phyloP scores from a whole-genome alignment of 495 filamentous ascomycete genomes.

The Hypomontagnella submonticulosa region DNA sequence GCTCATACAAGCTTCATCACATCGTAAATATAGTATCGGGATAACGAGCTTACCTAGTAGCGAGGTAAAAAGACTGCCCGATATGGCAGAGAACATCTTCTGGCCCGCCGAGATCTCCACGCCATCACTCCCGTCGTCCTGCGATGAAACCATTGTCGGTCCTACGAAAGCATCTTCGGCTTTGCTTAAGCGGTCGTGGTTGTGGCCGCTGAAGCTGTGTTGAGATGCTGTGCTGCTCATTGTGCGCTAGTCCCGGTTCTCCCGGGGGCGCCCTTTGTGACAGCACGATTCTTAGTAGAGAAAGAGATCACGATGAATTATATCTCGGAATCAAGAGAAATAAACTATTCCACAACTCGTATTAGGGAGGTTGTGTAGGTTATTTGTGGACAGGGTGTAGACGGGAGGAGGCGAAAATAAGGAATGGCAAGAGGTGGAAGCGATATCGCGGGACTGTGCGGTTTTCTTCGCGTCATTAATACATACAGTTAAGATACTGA shows the following conservation, averaged over 20 bases:
- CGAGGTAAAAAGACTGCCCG: constrained; percentile 88
- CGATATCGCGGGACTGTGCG: constrained; percentile 17
- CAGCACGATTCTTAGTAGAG: constrained; percentile 17
- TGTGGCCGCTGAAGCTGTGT: constrained; percentile 41
- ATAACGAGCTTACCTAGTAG: constrained; percentile 75
- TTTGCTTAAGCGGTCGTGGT: constrained; percentile 42
- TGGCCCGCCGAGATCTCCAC: constrained; percentile 79
- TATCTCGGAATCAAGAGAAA: neutral
- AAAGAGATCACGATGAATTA: neutral
- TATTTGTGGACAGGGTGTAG: neutral
- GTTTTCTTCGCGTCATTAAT: constrained; percentile 40
- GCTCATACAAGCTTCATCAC: constrained; percentile 4
- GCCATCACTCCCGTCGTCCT: constrained; percentile 53
- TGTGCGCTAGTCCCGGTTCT: constrained; percentile 38
- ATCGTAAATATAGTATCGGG: neutral
- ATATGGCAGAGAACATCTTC: constrained; percentile 94
- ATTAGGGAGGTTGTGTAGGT: neutral
- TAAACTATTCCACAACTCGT: neutral
- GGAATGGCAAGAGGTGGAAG: neutral
- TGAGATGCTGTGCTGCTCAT: constrained; percentile 38
- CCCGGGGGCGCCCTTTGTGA: constrained; percentile 38
- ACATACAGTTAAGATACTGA: constrained; percentile 7
- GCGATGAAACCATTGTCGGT: constrained; percentile 42
- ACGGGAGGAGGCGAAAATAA: constrained; percentile 23
- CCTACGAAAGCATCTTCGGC: constrained; percentile 44